A percentile compares a stretch with the other conserved stretches of the same genome.
phyloP scores from a whole-genome alignment of 2,329 filamentous ascomycete genomes.

The Aureobasidium sp. region DNA sequence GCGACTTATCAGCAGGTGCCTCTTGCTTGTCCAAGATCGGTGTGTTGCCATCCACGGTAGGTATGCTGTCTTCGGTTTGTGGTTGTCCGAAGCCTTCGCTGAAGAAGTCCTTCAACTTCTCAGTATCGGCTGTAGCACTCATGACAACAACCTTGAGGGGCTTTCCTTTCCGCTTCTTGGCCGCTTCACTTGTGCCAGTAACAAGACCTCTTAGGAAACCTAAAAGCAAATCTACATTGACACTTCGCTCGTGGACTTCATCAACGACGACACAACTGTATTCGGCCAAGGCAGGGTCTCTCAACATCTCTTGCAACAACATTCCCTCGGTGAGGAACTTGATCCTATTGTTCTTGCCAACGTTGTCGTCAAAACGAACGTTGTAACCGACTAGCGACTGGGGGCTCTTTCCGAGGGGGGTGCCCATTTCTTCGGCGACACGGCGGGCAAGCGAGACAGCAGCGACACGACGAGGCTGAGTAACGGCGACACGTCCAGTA shows the following conservation, averaged over 20 bases:
- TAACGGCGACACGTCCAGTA: slow-evolving; percentile 78
- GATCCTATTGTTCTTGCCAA: slow-evolving; percentile 72
- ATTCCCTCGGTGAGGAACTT: slow-evolving; percentile 97
- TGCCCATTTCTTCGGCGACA: slow-evolving; percentile 76
- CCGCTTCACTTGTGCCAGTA: slow-evolving; percentile 47
- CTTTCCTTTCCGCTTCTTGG: slow-evolving; percentile 58
- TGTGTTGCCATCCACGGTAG: not conserved
- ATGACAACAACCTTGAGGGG: slow-evolving; percentile 87
- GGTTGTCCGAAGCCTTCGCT: slow-evolving; percentile 20
- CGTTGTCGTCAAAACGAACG: slow-evolving; percentile 84
- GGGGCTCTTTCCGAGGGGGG: slow-evolving; percentile 50
- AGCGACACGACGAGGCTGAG: slow-evolving; percentile 89
- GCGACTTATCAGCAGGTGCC: not conserved
- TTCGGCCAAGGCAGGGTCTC: slow-evolving; percentile 70
- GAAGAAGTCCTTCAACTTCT: slow-evolving; percentile 71
- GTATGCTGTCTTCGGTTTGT: not conserved
- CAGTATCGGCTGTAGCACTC: slow-evolving; percentile 91
- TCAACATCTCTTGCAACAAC: slow-evolving; percentile 84
- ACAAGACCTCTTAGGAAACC: slow-evolving; percentile 81
- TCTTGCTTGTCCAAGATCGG: not conserved
- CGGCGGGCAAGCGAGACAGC: slow-evolving; percentile 84
- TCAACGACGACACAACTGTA: slow-evolving; percentile 92
- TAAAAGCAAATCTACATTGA: slow-evolving; percentile 85
- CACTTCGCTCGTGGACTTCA: slow-evolving; percentile 91
- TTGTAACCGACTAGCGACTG: slow-evolving; percentile 75